Base-by-base conservation (phyloP, 306 rosid species). In the Astragalus glycyphyllos region DNA sequence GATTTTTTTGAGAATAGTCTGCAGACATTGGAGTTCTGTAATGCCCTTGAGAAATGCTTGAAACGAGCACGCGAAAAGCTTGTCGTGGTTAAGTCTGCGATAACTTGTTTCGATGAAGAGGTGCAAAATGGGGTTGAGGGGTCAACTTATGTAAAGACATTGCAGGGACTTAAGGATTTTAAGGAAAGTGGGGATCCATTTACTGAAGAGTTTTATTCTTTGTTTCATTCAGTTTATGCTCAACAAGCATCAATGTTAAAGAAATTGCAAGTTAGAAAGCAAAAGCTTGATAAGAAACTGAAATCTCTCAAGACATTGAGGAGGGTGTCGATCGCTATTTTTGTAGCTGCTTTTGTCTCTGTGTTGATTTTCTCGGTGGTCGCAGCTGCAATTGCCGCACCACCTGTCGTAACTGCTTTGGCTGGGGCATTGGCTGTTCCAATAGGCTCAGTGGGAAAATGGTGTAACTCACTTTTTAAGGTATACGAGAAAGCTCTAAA, bases 321-420 rank as follows among this genome's bases (percentile, higher is more conserved):
- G 58, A 87, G 78, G 75, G 87, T 94, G 46, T 87, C 96, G 2
- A 89, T 82, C 79, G 91, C 73, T 38, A 87, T 94, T 73, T 86
- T 94, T 1, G 83, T 94, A 48, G 79, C 95, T 31, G 85, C 84
- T 6, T 90, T 94, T 12, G 87, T 84, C 50, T 83, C 97, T 10
- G 88, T 89, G 54, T 66, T 94, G 82, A 85, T 94, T 37, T 89
- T 91, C 68, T 87, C 98, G 0, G 95, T 89, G 56, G 98, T 94
- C 70, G 98, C 97, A 11, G 97, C 94, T 35, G 96, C 97, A 11
- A 29, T 94, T 35, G 77, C 92, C 61, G 95, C 96, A 8, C 96
- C 97, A 0, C 96, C 98, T 0, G 82, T 94, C 38, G 77, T 89
- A 4, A 80, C 85, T 8, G 97, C 98, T 37, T 26, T 94, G 74